These are phyloP conservation scores for Globisporangium spiculum DNA, from an alignment of 352 stramenopile species.

Conservation along the genomic window DNA sequence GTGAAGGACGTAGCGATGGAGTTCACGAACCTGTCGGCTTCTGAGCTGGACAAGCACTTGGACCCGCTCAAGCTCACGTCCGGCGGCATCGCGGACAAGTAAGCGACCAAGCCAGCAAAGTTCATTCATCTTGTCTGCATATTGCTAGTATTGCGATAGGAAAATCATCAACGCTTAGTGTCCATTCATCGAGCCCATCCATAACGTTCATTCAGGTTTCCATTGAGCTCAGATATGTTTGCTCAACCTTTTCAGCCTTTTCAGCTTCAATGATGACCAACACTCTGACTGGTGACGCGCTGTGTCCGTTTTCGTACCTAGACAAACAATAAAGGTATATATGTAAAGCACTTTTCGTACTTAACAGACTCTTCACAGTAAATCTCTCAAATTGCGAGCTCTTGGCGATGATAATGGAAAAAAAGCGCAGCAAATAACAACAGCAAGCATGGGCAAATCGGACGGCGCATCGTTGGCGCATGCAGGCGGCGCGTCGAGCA, in stretches of 20 bases:
- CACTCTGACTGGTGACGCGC: too few species aligned
- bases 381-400: background rate
- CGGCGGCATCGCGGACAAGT: slow-evolving; percentile 41
- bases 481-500: slow-evolving; percentile 1
- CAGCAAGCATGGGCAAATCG: slow-evolving; percentile 7
- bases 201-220: background rate
- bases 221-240: background rate
- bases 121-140: background rate
- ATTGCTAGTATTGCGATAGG: background rate
- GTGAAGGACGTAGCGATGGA: slow-evolving; percentile 51
- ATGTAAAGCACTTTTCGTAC: background rate
- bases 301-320: background rate
- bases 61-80: slow-evolving; percentile 43
- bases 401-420: slow-evolving; percentile 1
- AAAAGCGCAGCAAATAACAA: background rate
- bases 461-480: slow-evolving; percentile 1
- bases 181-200: background rate
- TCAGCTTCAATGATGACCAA: background rate
- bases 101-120: background rate
- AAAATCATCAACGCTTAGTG: background rate
- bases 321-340: background rate
- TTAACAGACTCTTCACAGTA: background rate
- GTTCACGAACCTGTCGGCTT: slow-evolving; percentile 36
- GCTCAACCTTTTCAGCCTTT: background rate
- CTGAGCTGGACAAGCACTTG: slow-evolving; percentile 55